Base-by-base conservation (phyloP, 2,329 filamentous ascomycete genomes). In the Botrytis cinerea region DNA sequence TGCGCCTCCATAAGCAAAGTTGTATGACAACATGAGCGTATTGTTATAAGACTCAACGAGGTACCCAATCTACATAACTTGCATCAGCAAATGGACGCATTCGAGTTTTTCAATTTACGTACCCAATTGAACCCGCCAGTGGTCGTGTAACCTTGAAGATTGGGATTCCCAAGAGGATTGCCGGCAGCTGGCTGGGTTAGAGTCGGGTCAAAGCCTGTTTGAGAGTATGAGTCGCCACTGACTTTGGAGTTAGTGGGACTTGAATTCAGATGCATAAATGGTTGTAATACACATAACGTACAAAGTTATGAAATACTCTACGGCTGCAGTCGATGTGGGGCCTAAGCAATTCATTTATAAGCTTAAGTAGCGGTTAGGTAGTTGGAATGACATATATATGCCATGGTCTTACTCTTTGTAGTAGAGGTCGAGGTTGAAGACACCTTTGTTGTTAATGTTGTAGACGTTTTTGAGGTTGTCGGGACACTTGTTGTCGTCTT, bases 161-260 rank as follows among this genome's bases (percentile, higher is more conserved):
- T 48, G 18, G 80, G 80, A 74, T 81, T 82, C 32, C 80, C 80
- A 48, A 81, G 74, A 10, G 80, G 79, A 70, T 81, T 82, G 10
- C 74, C 73, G 1, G 75, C 66, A 20, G 77, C 74, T 18, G 80
- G 80, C 28, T 80, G 73, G 16, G 77, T 74, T 9, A 74, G 77
- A 32, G 77, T 78, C 45, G 80, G 70, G 63, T 79, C 79, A 77
- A 81, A 82, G n/a, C 78, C 78, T 76, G 79, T 82, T 51, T 75
- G 76, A 25, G 80, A 79, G 69, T 82, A 82, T 12, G 79, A 81
- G 75, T 82, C 81, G 62, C 81, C 81, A 62, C 81, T 81, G 48
- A 35, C 8, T 20, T 51, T 28, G 2, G 16, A 51, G 2, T 68
- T 8, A 68, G 48, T n/a, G 14, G 7, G 22, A 12, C 28, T 57